These are phyloP conservation scores for Fusarium sacchari DNA, from an alignment of 2,329 filamentous ascomycete species.

Conservation along the genomic window DNA sequence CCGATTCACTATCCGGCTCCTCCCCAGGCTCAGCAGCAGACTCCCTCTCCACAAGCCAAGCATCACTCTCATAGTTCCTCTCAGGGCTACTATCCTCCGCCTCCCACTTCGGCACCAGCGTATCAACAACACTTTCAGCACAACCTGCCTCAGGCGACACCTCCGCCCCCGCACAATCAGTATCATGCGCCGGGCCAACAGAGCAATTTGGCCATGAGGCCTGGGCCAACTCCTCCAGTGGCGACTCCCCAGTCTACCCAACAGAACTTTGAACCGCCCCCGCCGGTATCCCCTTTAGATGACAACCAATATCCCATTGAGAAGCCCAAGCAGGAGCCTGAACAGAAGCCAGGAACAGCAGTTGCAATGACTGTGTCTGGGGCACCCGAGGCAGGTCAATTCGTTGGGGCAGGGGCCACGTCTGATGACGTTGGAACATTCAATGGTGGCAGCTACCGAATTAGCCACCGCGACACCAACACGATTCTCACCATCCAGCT, in stretches of 20 bases:
- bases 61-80: slow-evolving; percentile 37
- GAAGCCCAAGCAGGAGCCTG: slow-evolving; percentile 39
- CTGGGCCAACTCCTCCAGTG: slow-evolving; percentile 37
- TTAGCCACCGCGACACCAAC: slow-evolving; percentile 92
- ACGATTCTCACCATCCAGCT: slow-evolving; percentile 89
- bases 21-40: slow-evolving; percentile 38
- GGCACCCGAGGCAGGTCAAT: slow-evolving; percentile 62
- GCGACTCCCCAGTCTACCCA: slow-evolving; percentile 36
- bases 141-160: slow-evolving; percentile 39
- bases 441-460: slow-evolving; percentile 93
- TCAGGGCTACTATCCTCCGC: slow-evolving; percentile 35
- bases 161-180: slow-evolving; percentile 31
- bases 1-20: slow-evolving; percentile 34
- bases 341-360: slow-evolving; percentile 40
- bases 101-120: slow-evolving; percentile 34
- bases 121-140: slow-evolving; percentile 41
- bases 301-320: slow-evolving; percentile 43
- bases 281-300: slow-evolving; percentile 37
- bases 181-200: slow-evolving; percentile 42
- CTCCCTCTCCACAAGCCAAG: slow-evolving; percentile 36
- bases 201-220: slow-evolving; percentile 30
- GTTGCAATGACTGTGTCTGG: slow-evolving; percentile 50
- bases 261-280: slow-evolving; percentile 44
- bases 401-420: slow-evolving; percentile 69
- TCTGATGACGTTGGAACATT: slow-evolving; percentile 94